Conservation (phyloP, 805 yeast genomes). For the Candida morakotiae region DNA sequence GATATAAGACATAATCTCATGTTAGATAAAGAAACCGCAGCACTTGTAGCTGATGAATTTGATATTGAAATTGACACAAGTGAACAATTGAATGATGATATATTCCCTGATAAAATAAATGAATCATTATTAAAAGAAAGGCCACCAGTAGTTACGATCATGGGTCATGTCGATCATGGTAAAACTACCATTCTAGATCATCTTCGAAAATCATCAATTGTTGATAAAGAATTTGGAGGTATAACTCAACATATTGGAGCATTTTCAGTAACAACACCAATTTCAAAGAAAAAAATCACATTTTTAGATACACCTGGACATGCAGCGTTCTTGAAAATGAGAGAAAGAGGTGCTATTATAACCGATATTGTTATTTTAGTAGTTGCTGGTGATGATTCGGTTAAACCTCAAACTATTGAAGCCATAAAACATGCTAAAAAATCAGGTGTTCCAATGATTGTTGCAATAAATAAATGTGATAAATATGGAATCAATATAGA, state of each 20-base stretch:
- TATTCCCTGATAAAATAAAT: slow-evolving; percentile 50
- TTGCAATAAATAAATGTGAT: slow-evolving; percentile 92
- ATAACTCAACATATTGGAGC: slow-evolving; percentile 99
- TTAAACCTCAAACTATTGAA: slow-evolving; percentile 95
- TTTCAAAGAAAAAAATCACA: slow-evolving; percentile 71
- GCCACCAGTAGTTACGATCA: slow-evolving; percentile 93
- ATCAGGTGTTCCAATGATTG: slow-evolving; percentile 78
- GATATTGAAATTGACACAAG: slow-evolving; percentile 60
- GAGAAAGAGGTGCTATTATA: slow-evolving; percentile 92
- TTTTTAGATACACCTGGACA: slow-evolving; percentile 98
- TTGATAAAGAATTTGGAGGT: slow-evolving; percentile 86
- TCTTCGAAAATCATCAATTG: slow-evolving; percentile 80
- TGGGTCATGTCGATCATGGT: slow-evolving; percentile 99
- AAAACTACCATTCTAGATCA: slow-evolving; percentile 91
- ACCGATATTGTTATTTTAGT: slow-evolving; percentile 91
- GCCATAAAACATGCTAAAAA: slow-evolving; percentile 90
- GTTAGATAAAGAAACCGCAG: slow-evolving; percentile 80
- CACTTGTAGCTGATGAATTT: slow-evolving; percentile 83
- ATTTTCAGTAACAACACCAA: slow-evolving; percentile 77
- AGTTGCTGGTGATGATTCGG: slow-evolving; percentile 96
- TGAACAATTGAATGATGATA: slow-evolving; percentile 59
- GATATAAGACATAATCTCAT: slow-evolving; percentile 69
- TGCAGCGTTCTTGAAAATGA: slow-evolving; percentile 93
- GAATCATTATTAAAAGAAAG: slow-evolving; percentile 52
- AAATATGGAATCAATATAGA: slow-evolving; percentile 72